Percentiles rank a stretch among this genome's conserved stretches.
phyloP scores from a whole-genome alignment of 1,284 basidiomycete species.

The Austropuccinia psidii region DNA sequence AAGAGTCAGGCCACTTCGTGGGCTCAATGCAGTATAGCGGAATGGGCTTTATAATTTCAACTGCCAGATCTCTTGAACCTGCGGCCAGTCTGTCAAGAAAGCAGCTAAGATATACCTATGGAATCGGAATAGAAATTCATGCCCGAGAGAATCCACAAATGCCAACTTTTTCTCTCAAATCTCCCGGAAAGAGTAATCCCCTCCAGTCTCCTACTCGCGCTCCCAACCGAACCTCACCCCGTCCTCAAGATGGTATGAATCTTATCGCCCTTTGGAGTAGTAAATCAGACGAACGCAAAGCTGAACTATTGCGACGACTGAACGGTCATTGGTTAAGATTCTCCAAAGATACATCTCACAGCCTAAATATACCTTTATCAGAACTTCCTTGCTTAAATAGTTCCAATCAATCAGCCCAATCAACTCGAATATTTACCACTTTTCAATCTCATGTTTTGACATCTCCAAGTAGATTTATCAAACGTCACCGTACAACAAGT shows the following conservation, averaged over 20 bases:
- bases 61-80: neutral
- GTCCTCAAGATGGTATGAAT: conserved; percentile 14
- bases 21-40: neutral
- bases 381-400: no score
- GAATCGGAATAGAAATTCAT: conserved; percentile 6
- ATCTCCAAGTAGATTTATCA: no score
- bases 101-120: neutral
- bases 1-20: neutral
- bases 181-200: neutral
- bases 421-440: no score
- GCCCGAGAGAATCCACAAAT: conserved; percentile 1
- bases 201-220: neutral
- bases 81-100: neutral
- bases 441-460: no score
- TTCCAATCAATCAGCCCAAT: no score
- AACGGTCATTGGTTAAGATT: neutral
- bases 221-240: neutral
- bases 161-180: conserved; percentile 3
- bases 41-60: conserved; percentile 26
- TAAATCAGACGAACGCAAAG: conserved; percentile 1
- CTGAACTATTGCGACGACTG: neutral
- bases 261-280: conserved; percentile 25
- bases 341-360: neutral
- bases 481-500: no score
- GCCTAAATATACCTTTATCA: no score